phyloP scores from a whole-genome alignment of 2,329 filamentous ascomycete genomes.

The Pochonia chlamydosporia region DNA sequence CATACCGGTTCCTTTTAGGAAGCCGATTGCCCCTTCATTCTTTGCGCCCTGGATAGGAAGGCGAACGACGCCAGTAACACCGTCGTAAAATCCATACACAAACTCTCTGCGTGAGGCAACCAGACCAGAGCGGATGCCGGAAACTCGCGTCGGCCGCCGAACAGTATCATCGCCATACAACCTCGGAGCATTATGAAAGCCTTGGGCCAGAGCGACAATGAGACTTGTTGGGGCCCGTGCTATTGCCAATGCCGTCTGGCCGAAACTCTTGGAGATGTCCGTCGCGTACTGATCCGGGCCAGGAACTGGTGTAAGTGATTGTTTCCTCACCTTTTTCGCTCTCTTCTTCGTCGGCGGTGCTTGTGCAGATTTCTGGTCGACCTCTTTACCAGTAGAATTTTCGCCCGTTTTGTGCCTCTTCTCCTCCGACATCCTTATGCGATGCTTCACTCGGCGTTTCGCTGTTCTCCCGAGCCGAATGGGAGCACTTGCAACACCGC shows the following conservation, averaged over 20 bases:
- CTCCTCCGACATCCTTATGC: slow-evolving; percentile 44
- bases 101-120: slow-evolving; percentile 57
- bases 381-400: not conserved
- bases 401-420: slow-evolving; percentile 26
- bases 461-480: slow-evolving; percentile 53
- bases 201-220: slow-evolving; percentile 56
- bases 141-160: slow-evolving; percentile 55
- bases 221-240: slow-evolving; percentile 55
- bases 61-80: slow-evolving; percentile 54
- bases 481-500: slow-evolving; percentile 60
- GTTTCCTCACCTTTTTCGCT: not conserved
- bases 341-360: slow-evolving; percentile 11
- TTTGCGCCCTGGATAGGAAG: slow-evolving; percentile 54
- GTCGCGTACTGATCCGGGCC: slow-evolving; percentile 32
- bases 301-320: slow-evolving; percentile 1
- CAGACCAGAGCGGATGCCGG: slow-evolving; percentile 58
- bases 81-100: slow-evolving; percentile 59
- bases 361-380: not conserved
- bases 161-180: slow-evolving; percentile 68
- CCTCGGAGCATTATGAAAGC: slow-evolving; percentile 65
- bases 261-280: slow-evolving; percentile 47
- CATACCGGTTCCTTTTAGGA: slow-evolving; percentile 53
- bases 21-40: slow-evolving; percentile 40
- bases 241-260: slow-evolving; percentile 44
- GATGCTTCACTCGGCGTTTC: slow-evolving; percentile 36